Evolutionary conservation across 192 early-diverging fungal species (phyloP).

Genomic region (Backusella liffmaniae): DNA sequence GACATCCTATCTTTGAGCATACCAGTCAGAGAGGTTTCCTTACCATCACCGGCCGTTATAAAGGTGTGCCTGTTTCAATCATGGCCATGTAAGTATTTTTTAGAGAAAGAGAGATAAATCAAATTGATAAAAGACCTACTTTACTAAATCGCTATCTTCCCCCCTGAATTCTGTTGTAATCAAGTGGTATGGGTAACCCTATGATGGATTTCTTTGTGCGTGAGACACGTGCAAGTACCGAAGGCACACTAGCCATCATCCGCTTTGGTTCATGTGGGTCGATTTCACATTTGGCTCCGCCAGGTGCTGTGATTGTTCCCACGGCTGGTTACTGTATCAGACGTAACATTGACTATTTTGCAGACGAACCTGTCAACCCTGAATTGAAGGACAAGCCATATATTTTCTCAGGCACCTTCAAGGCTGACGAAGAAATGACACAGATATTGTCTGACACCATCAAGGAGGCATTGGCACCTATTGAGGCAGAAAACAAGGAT

Average conservation of each 20-base stretch:
- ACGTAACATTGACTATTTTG: slow-evolving; percentile 76
- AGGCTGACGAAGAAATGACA: slow-evolving; percentile 61
- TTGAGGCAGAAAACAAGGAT: background rate
- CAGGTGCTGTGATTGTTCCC: slow-evolving; percentile 74
- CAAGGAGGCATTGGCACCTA: slow-evolving; percentile 29
- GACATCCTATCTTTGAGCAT: slow-evolving; percentile 46
- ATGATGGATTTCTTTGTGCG: slow-evolving; percentile 95
- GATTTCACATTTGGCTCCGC: slow-evolving; percentile 43
- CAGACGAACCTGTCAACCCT: slow-evolving; percentile 22
- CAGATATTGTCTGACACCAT: slow-evolving; percentile 34
- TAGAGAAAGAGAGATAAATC: too few relatives aligned
- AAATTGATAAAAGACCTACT: background rate
- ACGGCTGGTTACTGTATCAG: slow-evolving; percentile 44
- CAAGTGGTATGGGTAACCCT: slow-evolving; percentile 61
- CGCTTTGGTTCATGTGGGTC: slow-evolving; percentile 89
- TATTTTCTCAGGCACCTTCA: slow-evolving; percentile 55
- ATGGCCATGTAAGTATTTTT: slow-evolving; percentile 66
- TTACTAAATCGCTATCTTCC: background rate
- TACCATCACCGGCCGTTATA: slow-evolving; percentile 84
- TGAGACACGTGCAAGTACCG: slow-evolving; percentile 75
- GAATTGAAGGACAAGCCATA: slow-evolving; percentile 52
- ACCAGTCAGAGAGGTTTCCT: slow-evolving; percentile 76
- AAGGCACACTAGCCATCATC: slow-evolving; percentile 77
- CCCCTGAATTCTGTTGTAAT: background rate
- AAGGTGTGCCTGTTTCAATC: slow-evolving; percentile 72